Evolutionary conservation across 83 land plant genomes (phyloP), one percentile per base, ranked within the genome.

Genomic region (Thuja plicata): DNA sequence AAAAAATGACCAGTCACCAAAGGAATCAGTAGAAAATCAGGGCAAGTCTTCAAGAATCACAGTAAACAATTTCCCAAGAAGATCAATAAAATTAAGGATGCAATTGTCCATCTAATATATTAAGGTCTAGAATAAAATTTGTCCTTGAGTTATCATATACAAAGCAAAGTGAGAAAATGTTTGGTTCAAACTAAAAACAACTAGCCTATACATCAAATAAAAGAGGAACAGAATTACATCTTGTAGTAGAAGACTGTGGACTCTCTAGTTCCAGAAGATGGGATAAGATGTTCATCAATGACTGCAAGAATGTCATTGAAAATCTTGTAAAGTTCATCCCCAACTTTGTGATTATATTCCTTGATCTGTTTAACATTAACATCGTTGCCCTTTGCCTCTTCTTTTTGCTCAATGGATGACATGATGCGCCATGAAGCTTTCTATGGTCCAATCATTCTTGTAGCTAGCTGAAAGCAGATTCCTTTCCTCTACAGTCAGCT

Each of bases 171-270:
- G 8, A 24, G 70, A 8, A 62, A 62, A 62, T 62, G 0, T 62
- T 62, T 24, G 24, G n/a, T 21, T 62, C 70, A 24, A 5, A 21
- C n/a, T 1, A 62, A 62, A 24, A 62, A 21, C 7, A 62, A 21
- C 24, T 1, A 62, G 70, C 27, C 27, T 24, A 62, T 27, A 24
- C 24, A 62, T 27, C 8, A 62, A 24, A 21, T 62, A 24, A 24
- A 57, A 62, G 27, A 7, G 70, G n/a, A 24, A 62, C 24, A 27
- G 70, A 1, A 93, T 89, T 85, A 92, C 94, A 94, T 94, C 87
- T 94, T 95, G 90, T 93, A 92, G 87, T 95, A 95, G 85, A 95
- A 95, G 40, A 93, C 94, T 35, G 93, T 90, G 34, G 95, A 93
- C 90, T 95, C 96, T 35, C 94, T 92, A 50, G 93, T 48, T 41